These are phyloP conservation scores for Papilionanthe hybrid DNA, from an alignment of 116 monocot species.

Conservation along the genomic window DNA sequence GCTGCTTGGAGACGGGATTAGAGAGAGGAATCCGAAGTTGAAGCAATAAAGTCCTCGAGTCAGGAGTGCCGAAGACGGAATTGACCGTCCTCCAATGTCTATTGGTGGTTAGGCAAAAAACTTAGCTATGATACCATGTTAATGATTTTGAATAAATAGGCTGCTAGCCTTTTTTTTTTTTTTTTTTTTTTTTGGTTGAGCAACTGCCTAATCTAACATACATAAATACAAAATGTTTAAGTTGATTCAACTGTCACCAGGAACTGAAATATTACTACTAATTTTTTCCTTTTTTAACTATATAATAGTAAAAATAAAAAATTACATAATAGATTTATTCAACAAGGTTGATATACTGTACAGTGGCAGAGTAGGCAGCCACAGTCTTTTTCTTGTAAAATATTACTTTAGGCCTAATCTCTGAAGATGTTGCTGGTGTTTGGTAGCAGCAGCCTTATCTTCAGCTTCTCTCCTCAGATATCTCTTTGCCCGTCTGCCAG, in stretches of 20 bases:
- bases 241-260: neutral
- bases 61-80: too few species aligned
- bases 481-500: conserved; percentile 76
- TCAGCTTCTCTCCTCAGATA: conserved; percentile 86
- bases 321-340: neutral
- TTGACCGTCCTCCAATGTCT: too few species aligned
- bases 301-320: neutral
- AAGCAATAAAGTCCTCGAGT: too few species aligned
- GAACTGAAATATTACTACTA: neutral
- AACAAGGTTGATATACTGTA: neutral
- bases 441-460: conserved; percentile 72
- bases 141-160: too few species aligned
- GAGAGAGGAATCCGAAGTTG: too few species aligned
- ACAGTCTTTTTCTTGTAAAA: neutral
- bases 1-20: too few species aligned
- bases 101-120: too few species aligned
- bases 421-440: conserved; percentile 67
- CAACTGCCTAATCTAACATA: too few species aligned
- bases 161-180: too few species aligned
- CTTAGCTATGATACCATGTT: too few species aligned
- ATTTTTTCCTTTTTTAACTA: neutral
- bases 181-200: too few species aligned
- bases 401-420: conserved; percentile 47
- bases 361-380: neutral
- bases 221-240: neutral